Evolutionary conservation across 2,329 filamentous ascomycete species (phyloP), one percentile per base, ranked within the genome.

Genomic region (Hymenoscyphus linearis): DNA sequence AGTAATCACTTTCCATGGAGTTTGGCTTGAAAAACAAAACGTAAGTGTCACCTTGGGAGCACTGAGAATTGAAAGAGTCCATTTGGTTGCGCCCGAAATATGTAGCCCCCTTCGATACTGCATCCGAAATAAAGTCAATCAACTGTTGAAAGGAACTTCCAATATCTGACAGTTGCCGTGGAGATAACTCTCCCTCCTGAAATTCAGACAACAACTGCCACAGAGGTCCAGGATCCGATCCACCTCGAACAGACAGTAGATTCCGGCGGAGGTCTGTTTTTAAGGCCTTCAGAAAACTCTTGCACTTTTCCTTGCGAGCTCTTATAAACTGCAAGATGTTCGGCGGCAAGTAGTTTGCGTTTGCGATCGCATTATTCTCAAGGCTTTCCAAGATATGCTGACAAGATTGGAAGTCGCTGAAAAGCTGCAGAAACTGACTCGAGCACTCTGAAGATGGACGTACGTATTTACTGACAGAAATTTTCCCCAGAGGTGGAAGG

Each of bases 21-120:
- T 47, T 27, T 31, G 62, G 34, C 47, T 59, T 68, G 62, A 72
- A 71, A 34, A 58, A 66, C n/a, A 71, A 66, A 14, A 69, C 63
- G 58, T 70, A 68, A n/a, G 59, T 62, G 34, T 69, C 61, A 18
- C 54, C 57, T 7, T 58, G 37, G 3, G 31, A 22, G 7, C 54
- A 36, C 9, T 53, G 12, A 36, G 44, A 0, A 69, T 16, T 26
- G 37, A 34, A 13, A 14, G 67, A 16, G 25, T 59, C 44, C 4
- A 53, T 18, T 34, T 58, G 50, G 35, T 63, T 65, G 36, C 69
- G 65, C 27, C 67, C 65, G 57, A 72, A 56, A 50, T 72, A 72
- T 4, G 27, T 53, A 52, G 66, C 70, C 2, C 69, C 70, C 37
- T 68, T 62, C 3, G 40, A 40, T 26, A 64, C 62, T 31, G 67